Base-by-base conservation (phyloP, 352 stramenopile species). In the Saprolegnia parasitica region DNA sequence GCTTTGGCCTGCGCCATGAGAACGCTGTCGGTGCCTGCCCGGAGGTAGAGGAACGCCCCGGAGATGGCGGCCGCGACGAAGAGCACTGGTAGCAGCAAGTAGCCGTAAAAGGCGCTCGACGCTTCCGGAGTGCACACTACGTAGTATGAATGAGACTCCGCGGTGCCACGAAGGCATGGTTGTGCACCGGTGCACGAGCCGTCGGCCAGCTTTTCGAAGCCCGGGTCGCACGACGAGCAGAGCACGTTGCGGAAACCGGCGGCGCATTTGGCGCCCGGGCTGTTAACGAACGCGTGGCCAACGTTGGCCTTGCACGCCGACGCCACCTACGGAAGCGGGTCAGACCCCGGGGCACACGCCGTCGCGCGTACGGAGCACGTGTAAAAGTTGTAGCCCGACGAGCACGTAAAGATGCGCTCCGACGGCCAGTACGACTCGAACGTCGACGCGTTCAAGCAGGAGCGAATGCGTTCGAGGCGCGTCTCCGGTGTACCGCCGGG, bases 351-450 rank as follows among this genome's bases (percentile, higher is more conserved):
- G 20, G 18, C 47, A 15, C 6, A 57, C 6, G 35, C 29, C 2
- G 23, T 5, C 0, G 73, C 79, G 29, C 29, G 29, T 80, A 90
- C 83, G 60, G 86, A 77, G 49, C 84, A 91, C 0, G 61, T 18
- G 42, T 90, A 91, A 32, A 84, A 89, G 65, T 89, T 81, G 20
- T 79, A 76, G 8, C 73, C 66, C 9, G 81, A 83, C 2, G 89
- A 67, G 20, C 84, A 91, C 13, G 79, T 77, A 65, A 83, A 91
- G 15, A 91, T 74, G 16, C 84, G 75, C 35, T 75, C 78, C n/a
- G 71, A 74, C n/a, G 67, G 77, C 84, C 81, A 91, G 49, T 77
- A 84, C 9, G 72, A 71, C n/a, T 65, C 72, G 58, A 91, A 91
- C 11, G 39, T 72, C 1, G 71, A 52, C 0, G 67, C 20, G 1